Conservation (phyloP, 371 early-diverging fungal species). For the Mucor saturninus region DNA sequence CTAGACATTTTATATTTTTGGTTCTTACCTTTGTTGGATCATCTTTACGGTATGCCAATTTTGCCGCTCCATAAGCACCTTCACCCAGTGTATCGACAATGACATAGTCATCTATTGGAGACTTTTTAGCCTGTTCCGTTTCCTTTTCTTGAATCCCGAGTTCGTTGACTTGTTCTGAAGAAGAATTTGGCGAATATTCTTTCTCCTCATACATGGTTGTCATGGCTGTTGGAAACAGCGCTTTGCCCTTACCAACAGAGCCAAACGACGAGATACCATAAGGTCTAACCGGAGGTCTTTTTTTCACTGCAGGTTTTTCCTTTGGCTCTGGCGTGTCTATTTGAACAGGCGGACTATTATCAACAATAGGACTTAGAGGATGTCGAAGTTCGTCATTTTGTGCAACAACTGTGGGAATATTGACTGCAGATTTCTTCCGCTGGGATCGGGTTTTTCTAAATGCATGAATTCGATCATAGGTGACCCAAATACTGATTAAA, state of each 20-base stretch:
- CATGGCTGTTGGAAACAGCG: constrained; percentile 12
- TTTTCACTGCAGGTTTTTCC: not conserved
- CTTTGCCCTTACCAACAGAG: constrained; percentile 18
- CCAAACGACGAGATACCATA: constrained; percentile 33
- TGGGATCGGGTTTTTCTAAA: constrained; percentile 4
- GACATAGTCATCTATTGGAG: constrained; percentile 58
- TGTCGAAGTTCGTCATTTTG: not conserved
- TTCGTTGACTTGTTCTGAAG: not conserved
- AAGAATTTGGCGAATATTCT: not conserved
- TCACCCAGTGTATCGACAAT: constrained; percentile 69
- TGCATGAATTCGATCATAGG: constrained; percentile 61
- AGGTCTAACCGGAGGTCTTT: constrained; percentile 25
- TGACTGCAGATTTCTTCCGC: not conserved
- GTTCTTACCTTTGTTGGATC: constrained; percentile 54
- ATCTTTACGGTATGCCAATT: constrained; percentile 55
- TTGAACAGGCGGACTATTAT: not conserved
- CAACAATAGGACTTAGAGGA: not conserved
- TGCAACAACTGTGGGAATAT: not conserved
- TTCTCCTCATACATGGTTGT: not conserved
- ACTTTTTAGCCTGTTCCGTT: not conserved
- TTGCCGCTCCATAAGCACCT: constrained; percentile 78
- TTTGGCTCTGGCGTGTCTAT: not conserved
- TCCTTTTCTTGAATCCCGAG: not conserved
- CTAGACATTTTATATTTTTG: not conserved
- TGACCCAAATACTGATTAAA: constrained; percentile 74